These are phyloP conservation scores for Backusella parvicylindrica DNA, from an alignment of 192 early-diverging fungal genomes.

Conservation along the genomic window DNA sequence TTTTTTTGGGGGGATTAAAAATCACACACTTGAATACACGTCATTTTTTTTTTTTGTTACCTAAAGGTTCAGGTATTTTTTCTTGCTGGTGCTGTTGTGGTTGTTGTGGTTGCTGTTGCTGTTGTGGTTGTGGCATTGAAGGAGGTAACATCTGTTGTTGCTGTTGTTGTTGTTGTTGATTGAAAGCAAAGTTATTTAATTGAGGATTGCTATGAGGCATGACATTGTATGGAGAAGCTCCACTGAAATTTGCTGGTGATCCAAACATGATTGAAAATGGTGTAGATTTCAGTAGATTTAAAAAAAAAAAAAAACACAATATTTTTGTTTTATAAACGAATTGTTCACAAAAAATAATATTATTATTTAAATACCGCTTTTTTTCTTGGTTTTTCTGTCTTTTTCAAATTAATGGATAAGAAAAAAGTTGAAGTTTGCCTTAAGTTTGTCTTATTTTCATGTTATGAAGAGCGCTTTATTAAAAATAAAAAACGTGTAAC, in stretches of 20 bases:
- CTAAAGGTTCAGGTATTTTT: not conserved
- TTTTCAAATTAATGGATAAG: too few relatives aligned
- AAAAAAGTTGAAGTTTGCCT: too few relatives aligned
- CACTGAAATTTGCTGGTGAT: not conserved
- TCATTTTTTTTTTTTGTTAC: not conserved
- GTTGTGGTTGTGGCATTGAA: not conserved
- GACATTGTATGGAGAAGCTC: not conserved
- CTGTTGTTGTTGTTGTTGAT: not conserved
- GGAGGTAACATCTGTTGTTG: not conserved
- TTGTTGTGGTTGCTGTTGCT: not conserved
- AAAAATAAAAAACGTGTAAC: too few relatives aligned
- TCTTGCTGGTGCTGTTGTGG: not conserved
- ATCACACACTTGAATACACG: not conserved
- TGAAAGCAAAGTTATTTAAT: not conserved
- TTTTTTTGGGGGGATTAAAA: not conserved
- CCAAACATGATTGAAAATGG: not conserved
- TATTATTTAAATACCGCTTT: too few relatives aligned
- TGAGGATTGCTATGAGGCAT: not conserved
- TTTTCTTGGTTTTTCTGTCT: too few relatives aligned
- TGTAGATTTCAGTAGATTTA: not conserved
- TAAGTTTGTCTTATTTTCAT: too few relatives aligned
- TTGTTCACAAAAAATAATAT: too few relatives aligned
- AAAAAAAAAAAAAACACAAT: not conserved
- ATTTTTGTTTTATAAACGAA: too few relatives aligned
- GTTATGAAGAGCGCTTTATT: too few relatives aligned